Conservation (phyloP, 2,329 filamentous ascomycete species). For the Rhinocladiella similis region DNA sequence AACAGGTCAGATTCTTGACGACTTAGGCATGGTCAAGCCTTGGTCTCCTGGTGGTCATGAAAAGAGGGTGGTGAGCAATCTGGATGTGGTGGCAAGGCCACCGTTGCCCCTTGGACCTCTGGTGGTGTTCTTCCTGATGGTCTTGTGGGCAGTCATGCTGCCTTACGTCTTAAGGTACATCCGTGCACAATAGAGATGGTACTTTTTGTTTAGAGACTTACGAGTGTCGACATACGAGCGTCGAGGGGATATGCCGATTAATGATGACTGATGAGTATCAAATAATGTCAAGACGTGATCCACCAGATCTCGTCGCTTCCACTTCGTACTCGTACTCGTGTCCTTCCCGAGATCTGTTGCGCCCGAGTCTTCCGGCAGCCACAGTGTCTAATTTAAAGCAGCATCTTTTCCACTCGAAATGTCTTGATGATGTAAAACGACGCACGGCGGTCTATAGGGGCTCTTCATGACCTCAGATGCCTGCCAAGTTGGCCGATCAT, state of each 20-base stretch:
- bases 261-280: too few relatives aligned
- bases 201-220: background rate
- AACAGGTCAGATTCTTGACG: slow-evolving; percentile 52
- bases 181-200: background rate
- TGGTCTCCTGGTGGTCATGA: slow-evolving; percentile 35
- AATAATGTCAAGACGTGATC: background rate
- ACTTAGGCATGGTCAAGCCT: slow-evolving; percentile 40
- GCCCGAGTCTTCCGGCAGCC: background rate
- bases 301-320: background rate
- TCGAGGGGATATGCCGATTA: background rate
- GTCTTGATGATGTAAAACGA: background rate
- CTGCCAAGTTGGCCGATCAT: background rate
- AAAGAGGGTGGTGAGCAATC: slow-evolving; percentile 21
- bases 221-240: background rate
- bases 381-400: background rate
- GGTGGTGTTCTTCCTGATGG: slow-evolving; percentile 7
- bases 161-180: background rate
- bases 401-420: background rate
- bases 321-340: background rate
- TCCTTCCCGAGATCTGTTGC: background rate
- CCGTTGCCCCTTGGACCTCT: slow-evolving; percentile 5
- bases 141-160: slow-evolving; percentile 7
- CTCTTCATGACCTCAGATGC: background rate
- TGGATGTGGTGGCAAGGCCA: slow-evolving; percentile 20
- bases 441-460: background rate